Evolutionary conservation across 2,329 filamentous ascomycete species (phyloP), one percentile per base, ranked within the genome.

Genomic region (Neophaeococcomyces aloes): DNA sequence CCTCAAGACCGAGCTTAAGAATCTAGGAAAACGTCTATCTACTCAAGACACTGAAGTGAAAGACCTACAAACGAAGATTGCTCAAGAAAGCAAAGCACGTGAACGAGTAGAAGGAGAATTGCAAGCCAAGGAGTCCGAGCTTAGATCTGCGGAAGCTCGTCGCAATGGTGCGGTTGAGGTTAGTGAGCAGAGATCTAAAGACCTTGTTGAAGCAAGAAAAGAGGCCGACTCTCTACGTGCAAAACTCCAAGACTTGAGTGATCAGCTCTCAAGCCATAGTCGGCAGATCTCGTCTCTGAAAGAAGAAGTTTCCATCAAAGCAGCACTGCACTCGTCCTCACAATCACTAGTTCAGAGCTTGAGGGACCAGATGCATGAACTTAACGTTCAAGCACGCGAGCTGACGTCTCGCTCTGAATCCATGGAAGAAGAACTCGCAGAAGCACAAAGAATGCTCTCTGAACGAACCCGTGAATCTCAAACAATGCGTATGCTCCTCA

Each of bases 401-500:
- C 78, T 84, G 1, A 79, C 83, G 48, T 78, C 81, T 38, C 81
- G 86, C 52, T 83, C 81, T 30, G 88, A 95, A 57, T 84, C 81
- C 46, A 69, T 96, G 0, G 89, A 95, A 57, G 91, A 98, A 64
- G 91, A 98, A 61, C 72, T 96, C 1, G 78, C 79, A 1, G 91
- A 98, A 62, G 82, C 87, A 2, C 87, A 94, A 59, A 78, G 86
- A 46, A 75, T 95, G 48, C 74, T 98, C 2, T 79, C 77, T 41
- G 91, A 98, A 63, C 80, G 91, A 19, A 89, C 86, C 3, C 78
- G 91, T 33, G 91, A 98, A 64, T 85, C 80, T 19, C 89, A 96
- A 66, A 95, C 86, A 1, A 96, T 98, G 88, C 79, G 91, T 27
- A 74, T 87, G 38, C 72, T 96, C 47, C 69, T 98, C 10, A 81